These are phyloP conservation scores for Centrapalus pauciflorus DNA, from an alignment of 129 eudicot genomes.

Conservation along the genomic window DNA sequence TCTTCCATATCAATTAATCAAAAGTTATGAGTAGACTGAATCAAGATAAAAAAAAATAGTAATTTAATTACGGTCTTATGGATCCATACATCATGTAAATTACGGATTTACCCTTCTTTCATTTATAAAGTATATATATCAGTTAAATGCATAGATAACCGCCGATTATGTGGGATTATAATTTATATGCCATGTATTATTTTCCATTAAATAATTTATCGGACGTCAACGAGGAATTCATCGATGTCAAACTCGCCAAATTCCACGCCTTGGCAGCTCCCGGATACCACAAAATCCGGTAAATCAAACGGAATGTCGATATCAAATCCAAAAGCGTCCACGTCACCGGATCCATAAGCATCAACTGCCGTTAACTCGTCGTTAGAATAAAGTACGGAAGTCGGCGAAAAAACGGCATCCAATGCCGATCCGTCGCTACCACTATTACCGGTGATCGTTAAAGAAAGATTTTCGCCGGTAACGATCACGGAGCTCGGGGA, in stretches of 20 bases:
- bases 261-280: slow-evolving; percentile 30
- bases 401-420: slow-evolving; percentile 45
- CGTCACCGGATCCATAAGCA: slow-evolving; percentile 29
- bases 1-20: too few relatives aligned
- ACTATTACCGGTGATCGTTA: not conserved
- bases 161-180: not conserved
- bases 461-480: not conserved
- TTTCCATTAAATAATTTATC: slow-evolving; percentile 7
- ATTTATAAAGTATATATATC: not conserved
- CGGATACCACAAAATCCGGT: slow-evolving; percentile 25
- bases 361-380: slow-evolving; percentile 38
- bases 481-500: slow-evolving; percentile 4
- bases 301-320: slow-evolving; percentile 30
- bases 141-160: not conserved
- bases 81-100: not conserved
- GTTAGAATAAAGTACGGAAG: slow-evolving; percentile 40
- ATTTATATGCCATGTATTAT: not conserved
- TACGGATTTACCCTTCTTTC: not conserved
- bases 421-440: not conserved
- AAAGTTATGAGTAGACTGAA: too few relatives aligned
- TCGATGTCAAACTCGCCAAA: slow-evolving; percentile 50
- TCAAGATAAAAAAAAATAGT: too few relatives aligned
- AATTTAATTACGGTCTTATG: too few relatives aligned
- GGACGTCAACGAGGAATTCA: slow-evolving; percentile 43
- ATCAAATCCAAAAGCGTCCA: slow-evolving; percentile 40